Base-by-base conservation (phyloP, 2,329 filamentous ascomycete species). In the Gaeumannomyces tritici region DNA sequence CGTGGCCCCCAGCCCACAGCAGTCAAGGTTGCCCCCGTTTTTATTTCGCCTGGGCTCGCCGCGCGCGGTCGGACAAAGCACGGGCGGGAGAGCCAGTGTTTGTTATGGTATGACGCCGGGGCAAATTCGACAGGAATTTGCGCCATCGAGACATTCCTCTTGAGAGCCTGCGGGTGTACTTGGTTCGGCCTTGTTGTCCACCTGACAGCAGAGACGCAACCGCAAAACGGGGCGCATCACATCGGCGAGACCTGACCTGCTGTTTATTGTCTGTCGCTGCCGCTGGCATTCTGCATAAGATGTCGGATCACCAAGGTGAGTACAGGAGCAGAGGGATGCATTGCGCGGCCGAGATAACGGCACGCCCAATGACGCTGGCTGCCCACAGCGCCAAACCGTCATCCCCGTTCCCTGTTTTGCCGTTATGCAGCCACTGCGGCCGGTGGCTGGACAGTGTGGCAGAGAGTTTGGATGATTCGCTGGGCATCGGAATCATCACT, bases 81-180 rank as follows among this genome's bases (percentile, higher is more conserved):
- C 42, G 13, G 21, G 42, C 42, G 21, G 42, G 42, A 51, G 42
- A 51, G 42, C 8, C 21, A 24, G 4, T 35, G 26, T 31, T 57
- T 55, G 55, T 61, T 61, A 31, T 68, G 67, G 68, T 69, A 70
- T 69, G 66, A 69, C 65, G 67, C 68, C 63, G 64, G 65, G 62
- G 64, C 65, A 42, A 61, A 61, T 59, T n/a, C 66, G 21, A 62
- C 63, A 64, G 67, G 67, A 67, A 67, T 67, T 66, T 64, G 51
- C 57, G 60, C 57, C 57, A 60, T 29, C 64, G 63, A 67, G 65
- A 66, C 65, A 64, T 64, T 51, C 21, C 42, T 51, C 42, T n/a
- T n/a, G 42, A 51, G 21, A 51, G 42, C 21, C 9, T 51, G 42
- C 21, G 18, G 42, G 42, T 51, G 42, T 9, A 24, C 42, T 51